Conservation (phyloP, 805 yeast species). For the Ogataea trehalophila region DNA sequence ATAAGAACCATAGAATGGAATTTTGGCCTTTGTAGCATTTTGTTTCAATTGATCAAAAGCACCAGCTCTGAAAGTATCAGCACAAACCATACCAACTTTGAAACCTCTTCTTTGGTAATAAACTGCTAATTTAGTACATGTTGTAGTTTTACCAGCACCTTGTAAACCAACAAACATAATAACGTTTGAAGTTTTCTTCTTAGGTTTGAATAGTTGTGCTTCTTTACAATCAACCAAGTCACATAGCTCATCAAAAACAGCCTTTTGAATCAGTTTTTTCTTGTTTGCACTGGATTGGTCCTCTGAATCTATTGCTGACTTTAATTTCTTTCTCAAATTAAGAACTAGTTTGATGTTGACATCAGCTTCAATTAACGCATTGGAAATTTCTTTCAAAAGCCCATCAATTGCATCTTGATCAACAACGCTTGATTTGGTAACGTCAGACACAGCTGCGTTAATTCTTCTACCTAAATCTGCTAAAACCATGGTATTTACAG, state of each 20-base stretch:
- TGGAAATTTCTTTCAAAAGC: slow-evolving; percentile 82
- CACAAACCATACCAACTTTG: slow-evolving; percentile 95
- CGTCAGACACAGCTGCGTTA: slow-evolving; percentile 65
- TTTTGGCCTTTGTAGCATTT: slow-evolving; percentile 91
- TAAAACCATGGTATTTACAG: slow-evolving; percentile 50
- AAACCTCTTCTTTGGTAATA: slow-evolving; percentile 90
- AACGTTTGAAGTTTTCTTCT: slow-evolving; percentile 71
- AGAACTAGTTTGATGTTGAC: slow-evolving; percentile 85
- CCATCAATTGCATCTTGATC: slow-evolving; percentile 53
- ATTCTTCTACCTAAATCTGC: slow-evolving; percentile 77
- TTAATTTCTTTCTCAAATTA: slow-evolving; percentile 66
- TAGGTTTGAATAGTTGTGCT: slow-evolving; percentile 59
- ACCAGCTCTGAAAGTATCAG: slow-evolving; percentile 99
- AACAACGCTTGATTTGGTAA: slow-evolving; percentile 55
- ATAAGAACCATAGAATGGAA: slow-evolving; percentile 93
- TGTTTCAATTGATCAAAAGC: slow-evolving; percentile 98
- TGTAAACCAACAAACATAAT: slow-evolving; percentile 98
- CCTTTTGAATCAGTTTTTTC: slow-evolving; percentile 78
- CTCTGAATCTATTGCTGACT: slow-evolving; percentile 48
- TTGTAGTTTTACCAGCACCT: slow-evolving; percentile 98
- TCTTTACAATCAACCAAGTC: slow-evolving; percentile 70
- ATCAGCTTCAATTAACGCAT: slow-evolving; percentile 90
- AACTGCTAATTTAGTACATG: slow-evolving; percentile 94
- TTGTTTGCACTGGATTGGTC: slow-evolving; percentile 59
- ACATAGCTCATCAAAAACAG: slow-evolving; percentile 90